A percentile compares a stretch with the other conserved stretches of the same genome.
phyloP scores from a whole-genome alignment of 2,329 filamentous ascomycete genomes.

The Paramyrothecium roridum region DNA sequence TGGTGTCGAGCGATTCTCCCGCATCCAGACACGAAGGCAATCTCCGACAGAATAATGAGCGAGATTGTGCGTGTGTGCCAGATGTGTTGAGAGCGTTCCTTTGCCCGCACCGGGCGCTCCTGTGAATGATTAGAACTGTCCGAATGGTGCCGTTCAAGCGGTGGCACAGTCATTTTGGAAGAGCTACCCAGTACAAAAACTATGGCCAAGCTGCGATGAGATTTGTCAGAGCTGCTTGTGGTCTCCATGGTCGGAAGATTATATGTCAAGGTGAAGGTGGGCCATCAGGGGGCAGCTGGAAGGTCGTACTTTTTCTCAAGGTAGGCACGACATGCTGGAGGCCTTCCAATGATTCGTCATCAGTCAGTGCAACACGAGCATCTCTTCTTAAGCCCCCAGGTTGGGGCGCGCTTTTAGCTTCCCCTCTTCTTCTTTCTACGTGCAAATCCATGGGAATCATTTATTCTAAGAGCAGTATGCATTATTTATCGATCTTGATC shows the following conservation, averaged over 20 bases:
- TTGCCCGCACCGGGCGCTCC: slow-evolving; percentile 1
- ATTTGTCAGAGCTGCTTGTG: not conserved
- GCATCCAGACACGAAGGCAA: not conserved
- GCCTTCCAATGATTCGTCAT: not conserved
- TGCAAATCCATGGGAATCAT: not conserved
- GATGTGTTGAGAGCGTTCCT: slow-evolving; percentile 1
- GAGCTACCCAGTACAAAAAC: not conserved
- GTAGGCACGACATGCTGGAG: not conserved
- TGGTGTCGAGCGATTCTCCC: not conserved
- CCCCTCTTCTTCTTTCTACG: not conserved
- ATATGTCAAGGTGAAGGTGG: not conserved
- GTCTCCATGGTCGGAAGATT: not conserved
- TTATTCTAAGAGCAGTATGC: not conserved
- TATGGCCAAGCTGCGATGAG: not conserved
- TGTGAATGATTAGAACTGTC: not conserved
- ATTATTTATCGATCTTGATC: not conserved
- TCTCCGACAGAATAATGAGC: slow-evolving; percentile 1
- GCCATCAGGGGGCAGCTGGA: not conserved
- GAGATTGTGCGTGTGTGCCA: not conserved
- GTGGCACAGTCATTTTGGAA: not conserved
- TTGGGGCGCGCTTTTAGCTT: not conserved
- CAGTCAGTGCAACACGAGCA: not conserved
- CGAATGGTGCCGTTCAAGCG: not conserved
- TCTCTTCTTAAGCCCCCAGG: not conserved
- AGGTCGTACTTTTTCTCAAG: not conserved